Base-by-base conservation (phyloP, 306 rosid genomes). In the Aeschynomene evenia region DNA sequence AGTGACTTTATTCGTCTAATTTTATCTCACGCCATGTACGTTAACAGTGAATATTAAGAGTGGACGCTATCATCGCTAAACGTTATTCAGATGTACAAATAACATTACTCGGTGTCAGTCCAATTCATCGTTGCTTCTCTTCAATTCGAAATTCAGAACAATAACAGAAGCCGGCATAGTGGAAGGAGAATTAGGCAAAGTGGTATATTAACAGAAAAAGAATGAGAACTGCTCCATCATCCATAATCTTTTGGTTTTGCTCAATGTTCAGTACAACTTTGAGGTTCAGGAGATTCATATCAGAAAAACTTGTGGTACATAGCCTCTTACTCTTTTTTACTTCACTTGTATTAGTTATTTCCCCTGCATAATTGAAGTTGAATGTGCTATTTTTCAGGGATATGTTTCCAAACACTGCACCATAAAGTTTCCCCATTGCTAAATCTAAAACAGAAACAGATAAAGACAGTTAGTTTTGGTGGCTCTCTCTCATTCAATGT, bases 361-460 rank as follows among this genome's bases (percentile, higher is more conserved):
- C n/a, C n/a, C 36, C 14, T 16, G 4, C 33, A 50, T 46, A 16
- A 72, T 60, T 16, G 70, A 40, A 60, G 51, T 49, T 21, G 23
- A 71, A 59, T 76, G 49, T 57, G 74, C 26, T 68, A 4, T 29
- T 60, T 48, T 69, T 48, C 54, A 70, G 46, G 59, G 42, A 66
- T 60, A 53, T 64, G 57, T 59, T 66, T 60, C 55, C 24, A 21
- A 36, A 29, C 34, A 49, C 18, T 16, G 52, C 6, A 50, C 68
- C 74, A 59, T 28, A 23, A 49, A 37, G 33, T 6, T 12, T 56
- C 58, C 60, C 39, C 66, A 68, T 63, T 79, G 59, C 33, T 20
- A 23, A 43, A 40, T 37, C 1, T 24, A 61, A 53, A 62, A 72
- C 9, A 19, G 15, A 45, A 34, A 4, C 5, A 54, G 55, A 37